phyloP scores from a whole-genome alignment of 2,329 filamentous ascomycete species.

The Alternaria sp. region DNA sequence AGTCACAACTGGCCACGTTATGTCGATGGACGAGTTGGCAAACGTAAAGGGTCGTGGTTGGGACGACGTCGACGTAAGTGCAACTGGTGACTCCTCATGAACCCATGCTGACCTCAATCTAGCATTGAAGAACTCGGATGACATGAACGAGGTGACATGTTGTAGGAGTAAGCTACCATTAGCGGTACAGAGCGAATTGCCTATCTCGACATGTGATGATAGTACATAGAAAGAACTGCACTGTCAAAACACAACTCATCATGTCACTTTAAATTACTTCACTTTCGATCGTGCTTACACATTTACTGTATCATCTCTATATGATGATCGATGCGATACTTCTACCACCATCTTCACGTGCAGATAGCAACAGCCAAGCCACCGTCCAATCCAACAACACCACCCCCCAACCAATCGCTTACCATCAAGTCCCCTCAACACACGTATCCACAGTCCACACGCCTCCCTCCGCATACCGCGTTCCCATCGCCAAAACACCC shows the following conservation, averaged over 20 bases:
- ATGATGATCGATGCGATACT: background rate
- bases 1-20: slow-evolving; percentile 86
- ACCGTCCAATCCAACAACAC: background rate
- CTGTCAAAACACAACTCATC: background rate
- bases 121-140: slow-evolving; percentile 37
- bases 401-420: background rate
- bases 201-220: background rate
- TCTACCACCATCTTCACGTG: background rate
- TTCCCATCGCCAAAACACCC: background rate
- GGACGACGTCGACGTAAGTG: slow-evolving; percentile 70
- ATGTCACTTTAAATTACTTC: background rate
- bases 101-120: slow-evolving; percentile 31
- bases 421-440: background rate
- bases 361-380: background rate
- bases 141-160: background rate
- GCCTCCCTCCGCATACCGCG: background rate
- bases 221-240: background rate
- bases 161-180: slow-evolving; percentile 23
- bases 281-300: background rate
- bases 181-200: background rate
- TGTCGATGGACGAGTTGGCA: slow-evolving; percentile 84
- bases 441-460: background rate
- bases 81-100: slow-evolving; percentile 10
- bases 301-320: background rate
- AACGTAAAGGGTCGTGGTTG: slow-evolving; percentile 89